These are phyloP conservation scores for Rhizophagus sp. DNA, from an alignment of 192 early-diverging fungal genomes.

Conservation along the genomic window DNA sequence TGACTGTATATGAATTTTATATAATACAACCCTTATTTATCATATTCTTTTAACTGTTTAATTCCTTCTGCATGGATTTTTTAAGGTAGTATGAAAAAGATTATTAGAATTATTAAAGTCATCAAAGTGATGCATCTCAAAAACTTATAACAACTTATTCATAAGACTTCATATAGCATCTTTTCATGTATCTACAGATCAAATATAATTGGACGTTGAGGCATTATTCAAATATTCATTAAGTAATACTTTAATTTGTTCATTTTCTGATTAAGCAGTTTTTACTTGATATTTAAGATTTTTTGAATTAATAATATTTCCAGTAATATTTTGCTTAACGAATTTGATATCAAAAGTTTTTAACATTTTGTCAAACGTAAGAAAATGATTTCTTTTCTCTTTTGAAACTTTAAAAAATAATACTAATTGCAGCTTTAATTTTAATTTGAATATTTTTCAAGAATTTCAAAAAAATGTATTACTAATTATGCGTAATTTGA, in stretches of 20 bases:
- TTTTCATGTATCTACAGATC: not conserved
- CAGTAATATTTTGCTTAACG: too few relatives aligned
- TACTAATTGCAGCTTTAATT: not conserved
- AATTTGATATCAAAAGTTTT: too few relatives aligned
- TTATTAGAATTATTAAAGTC: not conserved
- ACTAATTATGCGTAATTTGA: slow-evolving; percentile 6
- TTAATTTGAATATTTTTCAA: not conserved
- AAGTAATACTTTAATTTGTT: not conserved
- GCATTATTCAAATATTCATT: slow-evolving; percentile 3
- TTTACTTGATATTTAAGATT: not conserved
- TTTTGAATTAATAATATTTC: slow-evolving; percentile 2
- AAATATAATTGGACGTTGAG: not conserved
- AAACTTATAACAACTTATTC: not conserved
- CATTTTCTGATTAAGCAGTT: not conserved
- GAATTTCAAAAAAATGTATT: not conserved
- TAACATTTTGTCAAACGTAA: slow-evolving; percentile 10
- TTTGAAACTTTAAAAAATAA: not conserved
- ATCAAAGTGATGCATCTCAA: not conserved
- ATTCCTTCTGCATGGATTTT: not conserved
- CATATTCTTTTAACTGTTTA: not conserved
- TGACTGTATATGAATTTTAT: not conserved
- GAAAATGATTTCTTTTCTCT: not conserved
- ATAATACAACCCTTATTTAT: not conserved
- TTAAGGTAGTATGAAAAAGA: not conserved
- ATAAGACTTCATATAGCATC: not conserved